Evolutionary conservation across 2,329 filamentous ascomycete genomes (phyloP).

Genomic region (Cercospora brassicicola): DNA sequence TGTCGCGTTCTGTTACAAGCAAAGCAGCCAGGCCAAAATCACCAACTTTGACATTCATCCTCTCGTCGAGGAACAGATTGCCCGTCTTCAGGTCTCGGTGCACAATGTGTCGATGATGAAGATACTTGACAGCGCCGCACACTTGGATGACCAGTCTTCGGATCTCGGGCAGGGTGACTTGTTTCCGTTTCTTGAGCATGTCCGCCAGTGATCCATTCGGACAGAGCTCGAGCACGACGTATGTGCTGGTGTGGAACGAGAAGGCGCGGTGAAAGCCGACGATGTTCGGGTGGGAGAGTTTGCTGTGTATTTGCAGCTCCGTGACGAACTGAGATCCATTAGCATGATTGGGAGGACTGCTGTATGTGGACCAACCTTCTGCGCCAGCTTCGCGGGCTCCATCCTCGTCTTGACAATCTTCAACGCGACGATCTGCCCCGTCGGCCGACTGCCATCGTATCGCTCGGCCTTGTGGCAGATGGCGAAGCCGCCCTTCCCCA

Average conservation of each 20-base stretch:
- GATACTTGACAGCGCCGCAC: slow-evolving; percentile 94
- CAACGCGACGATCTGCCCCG: slow-evolving; percentile 68
- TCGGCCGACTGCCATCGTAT: slow-evolving; percentile 54
- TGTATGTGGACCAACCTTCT: slow-evolving; percentile 60
- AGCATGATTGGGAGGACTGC: not conserved
- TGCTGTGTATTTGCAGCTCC: slow-evolving; percentile 96
- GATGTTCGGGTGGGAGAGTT: slow-evolving; percentile 93
- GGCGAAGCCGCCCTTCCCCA: slow-evolving; percentile 80
- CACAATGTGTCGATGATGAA: slow-evolving; percentile 93
- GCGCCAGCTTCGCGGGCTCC: slow-evolving; percentile 75
- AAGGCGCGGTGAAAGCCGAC: slow-evolving; percentile 95
- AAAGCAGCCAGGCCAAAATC: slow-evolving; percentile 95
- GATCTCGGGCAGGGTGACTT: slow-evolving; percentile 89
- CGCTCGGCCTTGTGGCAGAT: slow-evolving; percentile 75
- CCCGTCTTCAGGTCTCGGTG: slow-evolving; percentile 97
- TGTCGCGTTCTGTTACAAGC: slow-evolving; percentile 86
- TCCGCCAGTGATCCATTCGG: slow-evolving; percentile 96
- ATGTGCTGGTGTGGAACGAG: slow-evolving; percentile 83
- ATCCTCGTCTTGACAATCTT: slow-evolving; percentile 84
- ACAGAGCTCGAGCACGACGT: slow-evolving; percentile 90
- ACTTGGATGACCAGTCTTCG: slow-evolving; percentile 92
- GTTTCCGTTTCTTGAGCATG: slow-evolving; percentile 90
- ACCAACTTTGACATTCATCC: slow-evolving; percentile 97
- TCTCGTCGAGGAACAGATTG: slow-evolving; percentile 88
- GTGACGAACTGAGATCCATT: slow-evolving; percentile 59